Base-by-base conservation (phyloP, 2,329 filamentous ascomycete genomes). In the Cryphonectria nitschkei region DNA sequence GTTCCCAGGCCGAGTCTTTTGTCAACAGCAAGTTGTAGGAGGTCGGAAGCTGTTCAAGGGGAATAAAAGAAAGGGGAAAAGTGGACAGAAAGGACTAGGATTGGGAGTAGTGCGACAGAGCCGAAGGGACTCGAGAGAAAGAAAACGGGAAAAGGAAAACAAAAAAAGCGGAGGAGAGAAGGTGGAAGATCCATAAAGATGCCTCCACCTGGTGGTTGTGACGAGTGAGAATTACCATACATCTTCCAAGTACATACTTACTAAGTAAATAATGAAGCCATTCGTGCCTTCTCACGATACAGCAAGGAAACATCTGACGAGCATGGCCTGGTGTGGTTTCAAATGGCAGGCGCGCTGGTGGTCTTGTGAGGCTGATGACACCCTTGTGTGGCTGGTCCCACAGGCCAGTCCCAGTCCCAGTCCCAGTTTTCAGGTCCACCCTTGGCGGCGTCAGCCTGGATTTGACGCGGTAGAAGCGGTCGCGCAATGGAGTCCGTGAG, bases 1-100 rank as follows among this genome's bases (percentile, higher is more conserved):
- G 88, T 3, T 79, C 83, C 64, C 81, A 84, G 70, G 88, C 88
- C 22, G 77, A 89, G 50, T 76, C 80, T n/a, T 90, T 89, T 74
- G 84, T 89, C 76, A 85, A 88, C 78, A 81, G 78, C 76, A 87
- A 86, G 79, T 73, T 87, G 66, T 54, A 19, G 19, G 34, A 34
- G 34, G 34, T 34, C 6, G 34, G 6, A 34, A 34, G 34, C 34
- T 34, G 34, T 34, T 34, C 34, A 34, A 11, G 29, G 37, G 14
- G n/a, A 1, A 29, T 5, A 6, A 3, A 6, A 32, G n/a, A 19
- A 62, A 62, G 34, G 37, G 32, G 58, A 22, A 14, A 14, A 16
- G 34, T 19, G 14, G 34, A 26, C 54, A 16, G 39, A 32, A 39
- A 32, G 32, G 16, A 61, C 16, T 5, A 34, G 26, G 32, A 34